phyloP scores from a whole-genome alignment of 352 stramenopile species.

The Globisporangium alternatum region DNA sequence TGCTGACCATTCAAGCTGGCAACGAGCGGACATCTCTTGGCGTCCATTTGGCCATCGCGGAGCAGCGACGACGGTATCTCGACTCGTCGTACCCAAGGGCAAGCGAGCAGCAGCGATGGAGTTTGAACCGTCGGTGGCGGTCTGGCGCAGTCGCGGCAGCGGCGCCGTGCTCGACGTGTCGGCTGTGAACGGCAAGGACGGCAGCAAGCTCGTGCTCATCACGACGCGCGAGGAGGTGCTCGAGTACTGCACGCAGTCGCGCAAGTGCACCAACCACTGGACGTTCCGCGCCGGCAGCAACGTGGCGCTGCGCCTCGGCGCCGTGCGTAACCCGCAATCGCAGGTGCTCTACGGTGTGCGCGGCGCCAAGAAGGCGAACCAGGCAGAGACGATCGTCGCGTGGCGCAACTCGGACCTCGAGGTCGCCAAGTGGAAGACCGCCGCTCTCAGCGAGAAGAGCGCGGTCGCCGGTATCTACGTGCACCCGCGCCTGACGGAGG shows the following conservation, averaged over 20 bases:
- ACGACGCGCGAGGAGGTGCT: constrained; percentile 65
- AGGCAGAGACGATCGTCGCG: constrained; percentile 44
- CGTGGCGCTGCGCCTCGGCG: constrained; percentile 43
- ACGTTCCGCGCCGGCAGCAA: constrained; percentile 54
- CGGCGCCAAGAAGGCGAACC: constrained; percentile 44
- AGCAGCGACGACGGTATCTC: neutral
- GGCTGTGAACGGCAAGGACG: constrained; percentile 38
- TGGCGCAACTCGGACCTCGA: constrained; percentile 69
- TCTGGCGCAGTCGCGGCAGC: constrained; percentile 60
- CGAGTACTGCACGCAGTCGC: constrained; percentile 55
- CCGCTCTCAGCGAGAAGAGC: constrained; percentile 29
- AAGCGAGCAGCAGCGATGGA: constrained; percentile 37
- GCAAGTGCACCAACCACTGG: constrained; percentile 79
- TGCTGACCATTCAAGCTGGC: constrained; percentile 10
- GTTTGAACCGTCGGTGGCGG: constrained; percentile 60
- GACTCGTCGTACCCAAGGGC: neutral
- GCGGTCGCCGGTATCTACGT: constrained; percentile 47
- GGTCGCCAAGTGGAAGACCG: constrained; percentile 54
- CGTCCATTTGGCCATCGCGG: constrained; percentile 10
- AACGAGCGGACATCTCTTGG: neutral
- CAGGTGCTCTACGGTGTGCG: constrained; percentile 60
- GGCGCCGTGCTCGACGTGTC: constrained; percentile 44
- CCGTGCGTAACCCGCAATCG: constrained; percentile 53
- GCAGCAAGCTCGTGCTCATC: constrained; percentile 56
- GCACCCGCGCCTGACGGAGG: constrained; percentile 57